Evolutionary conservation across 495 filamentous ascomycete genomes (phyloP).

Genomic region (Gamarada debralockiae): DNA sequence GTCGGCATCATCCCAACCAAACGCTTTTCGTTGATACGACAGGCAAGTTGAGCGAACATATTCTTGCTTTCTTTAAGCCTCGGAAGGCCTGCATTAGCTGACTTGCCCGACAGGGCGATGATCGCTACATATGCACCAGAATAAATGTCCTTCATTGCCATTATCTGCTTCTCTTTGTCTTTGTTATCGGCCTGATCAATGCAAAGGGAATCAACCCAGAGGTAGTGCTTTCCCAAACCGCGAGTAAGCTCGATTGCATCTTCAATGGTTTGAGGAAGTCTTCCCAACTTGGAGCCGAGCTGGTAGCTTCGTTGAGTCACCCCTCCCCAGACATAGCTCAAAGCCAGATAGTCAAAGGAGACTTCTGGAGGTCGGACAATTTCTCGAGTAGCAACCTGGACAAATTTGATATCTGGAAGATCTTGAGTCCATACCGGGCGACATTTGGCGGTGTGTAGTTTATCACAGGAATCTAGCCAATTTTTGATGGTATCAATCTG

Average conservation of each 20-base stretch:
- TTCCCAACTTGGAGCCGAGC: slow-evolving; percentile 5
- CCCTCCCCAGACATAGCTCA: slow-evolving; percentile 25
- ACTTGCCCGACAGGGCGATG: slow-evolving; percentile 13
- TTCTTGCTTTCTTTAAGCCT: slow-evolving; percentile 8
- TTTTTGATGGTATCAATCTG: slow-evolving; percentile 1
- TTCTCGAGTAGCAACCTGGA: slow-evolving; percentile 6
- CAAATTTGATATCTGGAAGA: slow-evolving; percentile 3
- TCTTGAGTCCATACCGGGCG: background rate
- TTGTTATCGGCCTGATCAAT: slow-evolving; percentile 20
- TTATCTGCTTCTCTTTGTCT: slow-evolving; percentile 18
- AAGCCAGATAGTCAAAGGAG: slow-evolving; percentile 5
- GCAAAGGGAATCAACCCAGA: slow-evolving; percentile 25
- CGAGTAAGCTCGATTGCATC: slow-evolving; percentile 16
- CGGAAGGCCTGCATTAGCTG: slow-evolving; percentile 15
- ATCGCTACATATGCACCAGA: slow-evolving; percentile 13
- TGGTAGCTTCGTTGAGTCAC: background rate
- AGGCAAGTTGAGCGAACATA: slow-evolving; percentile 5
- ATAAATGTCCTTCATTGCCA: slow-evolving; percentile 18
- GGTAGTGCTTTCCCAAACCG: slow-evolving; percentile 14
- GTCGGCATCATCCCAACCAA: slow-evolving; percentile 14
- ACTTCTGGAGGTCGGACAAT: slow-evolving; percentile 1
- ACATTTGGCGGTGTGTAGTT: slow-evolving; percentile 1
- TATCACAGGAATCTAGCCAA: slow-evolving; percentile 4
- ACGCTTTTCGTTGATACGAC: slow-evolving; percentile 2
- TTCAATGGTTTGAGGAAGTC: slow-evolving; percentile 17